phyloP scores from a whole-genome alignment of 225 moss, liverwort and hornwort genomes.

The Takakia lepidozioides region DNA sequence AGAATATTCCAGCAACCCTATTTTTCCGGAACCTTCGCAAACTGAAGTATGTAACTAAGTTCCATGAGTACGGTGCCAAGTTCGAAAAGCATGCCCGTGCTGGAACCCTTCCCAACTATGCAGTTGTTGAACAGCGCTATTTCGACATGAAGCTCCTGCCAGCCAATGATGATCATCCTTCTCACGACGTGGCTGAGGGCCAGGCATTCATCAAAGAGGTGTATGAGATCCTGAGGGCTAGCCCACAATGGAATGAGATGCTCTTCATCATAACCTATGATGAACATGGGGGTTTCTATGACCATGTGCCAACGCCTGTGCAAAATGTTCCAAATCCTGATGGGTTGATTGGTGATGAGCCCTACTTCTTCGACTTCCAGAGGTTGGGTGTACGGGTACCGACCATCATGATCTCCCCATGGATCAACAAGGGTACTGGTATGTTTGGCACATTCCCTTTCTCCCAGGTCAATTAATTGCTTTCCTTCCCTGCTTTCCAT shows the following conservation, averaged over 20 bases:
- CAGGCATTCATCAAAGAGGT: slow-evolving; percentile 94
- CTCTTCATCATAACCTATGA: slow-evolving; percentile 88
- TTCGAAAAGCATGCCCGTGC: slow-evolving; percentile 81
- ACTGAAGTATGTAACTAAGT: slow-evolving; percentile 76
- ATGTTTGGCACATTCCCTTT: slow-evolving; percentile 2
- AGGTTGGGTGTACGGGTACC: slow-evolving; percentile 95
- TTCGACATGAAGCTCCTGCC: slow-evolving; percentile 75
- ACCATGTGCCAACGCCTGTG: slow-evolving; percentile 93
- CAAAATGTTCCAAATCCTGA: slow-evolving; percentile 88
- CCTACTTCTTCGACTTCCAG: slow-evolving; percentile 66
- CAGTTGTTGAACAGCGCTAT: slow-evolving; percentile 88
- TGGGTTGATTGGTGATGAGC: slow-evolving; percentile 61
- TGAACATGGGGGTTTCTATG: slow-evolving; percentile 94
- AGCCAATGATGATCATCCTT: slow-evolving; percentile 96
- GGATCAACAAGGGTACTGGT: slow-evolving; percentile 99
- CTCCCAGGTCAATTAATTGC: no score
- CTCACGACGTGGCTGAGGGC: slow-evolving; percentile 92
- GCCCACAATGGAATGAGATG: slow-evolving; percentile 98
- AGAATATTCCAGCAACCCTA: slow-evolving; percentile 88
- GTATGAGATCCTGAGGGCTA: slow-evolving; percentile 83
- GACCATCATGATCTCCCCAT: slow-evolving; percentile 92
- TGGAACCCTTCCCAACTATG: slow-evolving; percentile 81
- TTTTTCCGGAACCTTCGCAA: slow-evolving; percentile 77
- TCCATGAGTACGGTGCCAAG: slow-evolving; percentile 60
- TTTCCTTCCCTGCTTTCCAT: no score